Percentiles rank a stretch among this genome's conserved stretches.
phyloP scores from a whole-genome alignment of 2,329 filamentous ascomycete species.

The Leptographium flavum region DNA sequence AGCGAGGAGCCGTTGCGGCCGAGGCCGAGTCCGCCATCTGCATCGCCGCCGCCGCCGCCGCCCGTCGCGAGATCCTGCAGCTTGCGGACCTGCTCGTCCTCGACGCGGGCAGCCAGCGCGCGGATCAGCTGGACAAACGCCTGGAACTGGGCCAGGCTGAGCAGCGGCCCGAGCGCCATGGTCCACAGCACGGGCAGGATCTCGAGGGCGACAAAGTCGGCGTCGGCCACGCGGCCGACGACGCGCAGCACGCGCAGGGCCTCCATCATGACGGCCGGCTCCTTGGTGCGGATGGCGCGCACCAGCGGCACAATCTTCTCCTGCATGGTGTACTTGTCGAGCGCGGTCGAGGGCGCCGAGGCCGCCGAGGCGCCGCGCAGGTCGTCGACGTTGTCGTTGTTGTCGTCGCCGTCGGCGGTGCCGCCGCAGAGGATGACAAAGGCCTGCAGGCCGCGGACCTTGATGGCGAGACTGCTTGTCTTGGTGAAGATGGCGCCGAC shows the following conservation, averaged over 20 bases:
- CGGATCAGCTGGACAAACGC: conserved; percentile 84
- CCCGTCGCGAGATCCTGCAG: conserved; percentile 54
- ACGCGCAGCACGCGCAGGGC: conserved; percentile 73
- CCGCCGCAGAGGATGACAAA: conserved; percentile 85
- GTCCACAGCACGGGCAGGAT: conserved; percentile 80
- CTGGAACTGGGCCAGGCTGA: conserved; percentile 79
- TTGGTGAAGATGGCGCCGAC: conserved; percentile 83
- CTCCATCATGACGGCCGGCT: conserved; percentile 94
- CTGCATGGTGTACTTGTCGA: conserved; percentile 97
- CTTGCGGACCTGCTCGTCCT: conserved; percentile 79
- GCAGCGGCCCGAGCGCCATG: conserved; percentile 79
- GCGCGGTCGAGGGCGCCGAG: conserved; percentile 55
- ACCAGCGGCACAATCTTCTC: conserved; percentile 90
- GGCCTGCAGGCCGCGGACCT: conserved; percentile 80
- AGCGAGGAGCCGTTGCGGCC: conserved; percentile 28
- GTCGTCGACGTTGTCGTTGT: conserved; percentile 29
- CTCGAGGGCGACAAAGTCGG: conserved; percentile 85
- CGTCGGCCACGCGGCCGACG: conserved; percentile 68
- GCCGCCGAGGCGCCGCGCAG: conserved; percentile 49
- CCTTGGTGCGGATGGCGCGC: conserved; percentile 91
- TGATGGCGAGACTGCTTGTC: conserved; percentile 88
- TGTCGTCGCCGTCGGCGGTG: conserved; percentile 34
- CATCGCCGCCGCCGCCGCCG: background rate
- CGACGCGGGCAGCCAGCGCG: conserved; percentile 61
- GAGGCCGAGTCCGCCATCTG: conserved; percentile 29